phyloP scores from a whole-genome alignment of 371 early-diverging fungal species.

The Mortierella sp. region DNA sequence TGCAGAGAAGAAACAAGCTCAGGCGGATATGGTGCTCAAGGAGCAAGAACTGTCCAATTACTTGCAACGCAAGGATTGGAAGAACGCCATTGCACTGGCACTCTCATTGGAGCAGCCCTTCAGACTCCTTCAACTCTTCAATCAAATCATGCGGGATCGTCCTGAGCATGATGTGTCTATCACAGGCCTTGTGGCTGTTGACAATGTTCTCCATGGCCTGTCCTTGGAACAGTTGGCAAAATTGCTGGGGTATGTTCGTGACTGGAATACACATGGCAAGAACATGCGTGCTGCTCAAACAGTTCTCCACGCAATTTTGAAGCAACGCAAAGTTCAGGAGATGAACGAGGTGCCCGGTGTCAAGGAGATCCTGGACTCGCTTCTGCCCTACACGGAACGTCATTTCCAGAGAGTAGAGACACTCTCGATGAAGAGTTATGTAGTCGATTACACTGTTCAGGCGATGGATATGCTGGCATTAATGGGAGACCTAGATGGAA shows the following conservation, averaged over 20 bases:
- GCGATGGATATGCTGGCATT: slow-evolving; percentile 66
- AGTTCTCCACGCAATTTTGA: slow-evolving; percentile 81
- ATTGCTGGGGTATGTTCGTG: slow-evolving; percentile 84
- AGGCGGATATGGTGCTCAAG: slow-evolving; percentile 79
- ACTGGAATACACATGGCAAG: slow-evolving; percentile 95
- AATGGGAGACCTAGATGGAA: slow-evolving; percentile 44
- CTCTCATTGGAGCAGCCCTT: slow-evolving; percentile 91
- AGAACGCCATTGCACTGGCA: slow-evolving; percentile 91
- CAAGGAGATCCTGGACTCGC: slow-evolving; percentile 83
- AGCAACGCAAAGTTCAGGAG: slow-evolving; percentile 67
- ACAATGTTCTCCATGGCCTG: slow-evolving; percentile 70
- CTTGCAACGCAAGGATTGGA: slow-evolving; percentile 88
- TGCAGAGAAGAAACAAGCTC: slow-evolving; percentile 71
- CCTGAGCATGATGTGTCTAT: slow-evolving; percentile 59
- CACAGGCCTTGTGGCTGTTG: slow-evolving; percentile 73
- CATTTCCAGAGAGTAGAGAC: slow-evolving; percentile 88
- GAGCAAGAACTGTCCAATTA: slow-evolving; percentile 92
- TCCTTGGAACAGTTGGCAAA: slow-evolving; percentile 73
- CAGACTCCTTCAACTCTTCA: slow-evolving; percentile 79
- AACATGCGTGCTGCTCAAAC: slow-evolving; percentile 84
- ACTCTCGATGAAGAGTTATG: slow-evolving; percentile 85
- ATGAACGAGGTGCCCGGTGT: slow-evolving; percentile 78
- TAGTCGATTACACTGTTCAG: slow-evolving; percentile 89
- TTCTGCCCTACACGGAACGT: slow-evolving; percentile 93
- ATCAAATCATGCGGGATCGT: slow-evolving; percentile 68